A percentile compares a stretch with the other conserved stretches of the same genome.
Conservation (phyloP, 2,329 filamentous ascomycete genomes). For the Talaromyces verruculosus region DNA sequence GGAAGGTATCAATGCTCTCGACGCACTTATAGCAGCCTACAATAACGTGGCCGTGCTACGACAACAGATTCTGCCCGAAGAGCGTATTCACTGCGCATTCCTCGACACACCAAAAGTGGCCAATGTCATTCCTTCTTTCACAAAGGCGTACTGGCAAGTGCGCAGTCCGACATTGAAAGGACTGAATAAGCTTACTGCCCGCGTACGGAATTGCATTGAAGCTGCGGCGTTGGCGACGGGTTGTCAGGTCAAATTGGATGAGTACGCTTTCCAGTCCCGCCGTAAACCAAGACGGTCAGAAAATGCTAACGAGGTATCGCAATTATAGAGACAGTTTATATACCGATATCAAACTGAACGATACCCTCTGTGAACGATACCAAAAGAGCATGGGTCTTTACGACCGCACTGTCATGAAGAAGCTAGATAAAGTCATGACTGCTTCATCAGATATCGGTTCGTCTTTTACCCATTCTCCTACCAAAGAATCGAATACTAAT, state of each 20-base stretch:
- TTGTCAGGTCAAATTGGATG: conserved; percentile 33
- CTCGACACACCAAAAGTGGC: conserved; percentile 54
- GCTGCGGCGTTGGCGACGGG: conserved; percentile 39
- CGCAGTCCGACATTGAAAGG: conserved; percentile 47
- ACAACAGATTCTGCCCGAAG: conserved; percentile 56
- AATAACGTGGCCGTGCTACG: conserved; percentile 52
- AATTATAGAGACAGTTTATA: conserved; percentile 32
- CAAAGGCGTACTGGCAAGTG: conserved; percentile 48
- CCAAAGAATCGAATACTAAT: background rate
- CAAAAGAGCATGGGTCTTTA: conserved; percentile 44
- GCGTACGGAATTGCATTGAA: conserved; percentile 37
- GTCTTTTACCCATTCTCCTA: background rate
- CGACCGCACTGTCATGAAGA: conserved; percentile 32
- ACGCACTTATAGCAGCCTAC: conserved; percentile 54
- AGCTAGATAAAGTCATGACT: conserved; percentile 41
- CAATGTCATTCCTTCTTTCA: conserved; percentile 58
- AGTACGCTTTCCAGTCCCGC: conserved; percentile 24
- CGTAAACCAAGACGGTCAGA: conserved; percentile 19
- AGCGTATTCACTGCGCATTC: conserved; percentile 57
- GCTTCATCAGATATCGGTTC: conserved; percentile 51
- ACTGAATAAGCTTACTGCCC: conserved; percentile 34
- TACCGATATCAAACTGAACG: conserved; percentile 49
- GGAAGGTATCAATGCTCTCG: conserved; percentile 61
- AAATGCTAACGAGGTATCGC: background rate
- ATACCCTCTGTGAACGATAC: conserved; percentile 47